A percentile compares a stretch with the other conserved stretches of the same genome.
Evolutionary conservation across 352 stramenopile species (phyloP).

Genomic region (Phytopythium aichiense): DNA sequence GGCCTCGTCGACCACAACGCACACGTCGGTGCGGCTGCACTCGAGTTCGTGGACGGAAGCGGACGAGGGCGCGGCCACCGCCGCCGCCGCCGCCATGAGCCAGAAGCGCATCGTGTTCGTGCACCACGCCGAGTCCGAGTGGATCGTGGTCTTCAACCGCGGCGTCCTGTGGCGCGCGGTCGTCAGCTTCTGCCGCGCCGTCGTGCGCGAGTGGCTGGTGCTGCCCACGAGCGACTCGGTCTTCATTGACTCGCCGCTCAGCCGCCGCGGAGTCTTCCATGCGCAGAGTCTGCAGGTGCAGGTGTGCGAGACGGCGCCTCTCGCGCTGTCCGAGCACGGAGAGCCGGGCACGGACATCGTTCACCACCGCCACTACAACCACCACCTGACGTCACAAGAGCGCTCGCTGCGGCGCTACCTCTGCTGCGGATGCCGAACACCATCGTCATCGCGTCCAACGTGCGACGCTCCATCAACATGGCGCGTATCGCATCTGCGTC

Average conservation of each 20-base stretch:
- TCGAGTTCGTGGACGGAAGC: neutral
- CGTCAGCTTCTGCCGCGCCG: constrained; percentile 41
- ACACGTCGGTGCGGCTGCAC: constrained; percentile 2
- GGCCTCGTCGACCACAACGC: too few species aligned
- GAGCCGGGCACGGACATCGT: neutral
- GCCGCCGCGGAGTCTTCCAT: constrained; percentile 48
- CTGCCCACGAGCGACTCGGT: constrained; percentile 65
- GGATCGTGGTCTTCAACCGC: constrained; percentile 88
- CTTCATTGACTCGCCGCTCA: constrained; percentile 86
- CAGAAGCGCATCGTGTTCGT: constrained; percentile 77
- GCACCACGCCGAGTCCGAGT: constrained; percentile 85
- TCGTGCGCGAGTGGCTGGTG: constrained; percentile 66
- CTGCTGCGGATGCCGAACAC: constrained; percentile 39
- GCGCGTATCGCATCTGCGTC: constrained; percentile 67
- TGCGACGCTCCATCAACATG: constrained; percentile 75
- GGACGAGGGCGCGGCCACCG: too few species aligned
- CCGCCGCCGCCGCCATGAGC: constrained; percentile 8
- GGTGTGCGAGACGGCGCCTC: constrained; percentile 23
- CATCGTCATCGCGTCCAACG: constrained; percentile 67
- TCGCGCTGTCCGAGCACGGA: neutral
- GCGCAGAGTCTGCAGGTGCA: constrained; percentile 44
- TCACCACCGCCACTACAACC: constrained; percentile 13
- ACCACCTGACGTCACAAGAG: constrained; percentile 15
- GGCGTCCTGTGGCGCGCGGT: constrained; percentile 41
- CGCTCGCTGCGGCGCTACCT: constrained; percentile 38